phyloP scores from a whole-genome alignment of 306 rosid species.

The Erythrophleum fordii region DNA sequence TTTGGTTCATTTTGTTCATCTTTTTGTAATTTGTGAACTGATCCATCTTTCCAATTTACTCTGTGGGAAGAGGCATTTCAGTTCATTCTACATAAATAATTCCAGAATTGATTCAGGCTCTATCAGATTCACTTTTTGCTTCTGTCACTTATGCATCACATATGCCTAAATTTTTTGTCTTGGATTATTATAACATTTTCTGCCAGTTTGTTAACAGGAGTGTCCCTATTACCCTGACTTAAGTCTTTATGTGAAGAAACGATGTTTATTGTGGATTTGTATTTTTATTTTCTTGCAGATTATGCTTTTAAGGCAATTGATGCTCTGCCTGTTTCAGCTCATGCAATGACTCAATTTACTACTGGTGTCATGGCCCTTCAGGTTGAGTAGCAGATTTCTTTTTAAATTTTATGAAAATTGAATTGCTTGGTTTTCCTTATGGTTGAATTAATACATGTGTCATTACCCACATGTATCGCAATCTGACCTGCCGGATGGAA shows the following conservation, averaged over 20 bases:
- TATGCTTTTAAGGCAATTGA: conserved; percentile 89
- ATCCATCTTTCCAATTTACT: too few relatives aligned
- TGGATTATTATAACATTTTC: conserved; percentile 2
- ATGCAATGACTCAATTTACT: conserved; percentile 96
- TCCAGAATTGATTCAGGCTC: too few relatives aligned
- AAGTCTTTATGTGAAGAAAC: conserved; percentile 17
- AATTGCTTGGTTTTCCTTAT: neutral
- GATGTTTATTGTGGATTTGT: conserved; percentile 27
- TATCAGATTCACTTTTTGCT: conserved; percentile 24
- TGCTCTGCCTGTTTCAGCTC: conserved; percentile 86
- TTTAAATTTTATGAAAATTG: neutral
- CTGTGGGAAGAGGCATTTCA: too few relatives aligned
- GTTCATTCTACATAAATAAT: too few relatives aligned
- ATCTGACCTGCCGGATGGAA: neutral
- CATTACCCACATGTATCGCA: neutral
- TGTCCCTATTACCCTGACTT: conserved; percentile 21
- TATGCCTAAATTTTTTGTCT: neutral
- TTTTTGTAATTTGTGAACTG: too few relatives aligned
- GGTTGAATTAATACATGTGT: neutral
- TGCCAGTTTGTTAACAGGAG: neutral
- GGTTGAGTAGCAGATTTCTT: conserved; percentile 57
- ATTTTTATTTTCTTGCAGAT: conserved; percentile 58
- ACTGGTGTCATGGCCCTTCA: conserved; percentile 99
- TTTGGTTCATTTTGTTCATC: too few relatives aligned
- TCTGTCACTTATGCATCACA: neutral